Evolutionary conservation across 805 yeast species (phyloP).

Genomic region (Yarrowia porcina): DNA sequence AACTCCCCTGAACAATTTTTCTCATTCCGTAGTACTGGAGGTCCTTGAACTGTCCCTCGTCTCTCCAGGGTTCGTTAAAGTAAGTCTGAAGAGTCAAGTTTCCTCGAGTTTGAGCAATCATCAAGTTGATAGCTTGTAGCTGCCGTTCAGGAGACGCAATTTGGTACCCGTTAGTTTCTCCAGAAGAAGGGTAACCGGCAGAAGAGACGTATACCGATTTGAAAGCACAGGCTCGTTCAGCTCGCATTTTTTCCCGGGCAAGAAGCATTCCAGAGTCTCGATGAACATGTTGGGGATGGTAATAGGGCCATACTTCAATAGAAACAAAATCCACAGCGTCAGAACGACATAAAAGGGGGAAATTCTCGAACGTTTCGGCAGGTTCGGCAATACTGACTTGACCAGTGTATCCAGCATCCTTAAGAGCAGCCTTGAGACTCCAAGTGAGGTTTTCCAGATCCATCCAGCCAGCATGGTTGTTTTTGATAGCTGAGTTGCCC

Average conservation of each 20-base stretch:
- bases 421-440: not conserved
- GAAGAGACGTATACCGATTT: not conserved
- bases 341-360: not conserved
- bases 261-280: not conserved
- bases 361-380: not conserved
- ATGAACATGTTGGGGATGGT: not conserved
- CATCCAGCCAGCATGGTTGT: conserved; percentile 10
- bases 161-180: not conserved
- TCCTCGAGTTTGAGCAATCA: not conserved
- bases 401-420: not conserved
- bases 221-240: not conserved
- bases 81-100: conserved; percentile 1
- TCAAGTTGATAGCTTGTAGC: not conserved
- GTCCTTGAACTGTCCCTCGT: not conserved
- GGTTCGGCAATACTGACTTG: not conserved
- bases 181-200: not conserved
- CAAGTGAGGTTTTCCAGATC: not conserved
- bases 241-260: not conserved
- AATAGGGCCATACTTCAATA: conserved; percentile 2
- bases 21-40: conserved; percentile 19
- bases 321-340: not conserved
- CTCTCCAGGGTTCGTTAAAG: conserved; percentile 13
- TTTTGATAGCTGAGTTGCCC: conserved; percentile 3
- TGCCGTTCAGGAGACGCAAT: not conserved
- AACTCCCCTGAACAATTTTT: not conserved